phyloP scores from a whole-genome alignment of 768 basidiomycete genomes.

The Fibroporia radiculosa region DNA sequence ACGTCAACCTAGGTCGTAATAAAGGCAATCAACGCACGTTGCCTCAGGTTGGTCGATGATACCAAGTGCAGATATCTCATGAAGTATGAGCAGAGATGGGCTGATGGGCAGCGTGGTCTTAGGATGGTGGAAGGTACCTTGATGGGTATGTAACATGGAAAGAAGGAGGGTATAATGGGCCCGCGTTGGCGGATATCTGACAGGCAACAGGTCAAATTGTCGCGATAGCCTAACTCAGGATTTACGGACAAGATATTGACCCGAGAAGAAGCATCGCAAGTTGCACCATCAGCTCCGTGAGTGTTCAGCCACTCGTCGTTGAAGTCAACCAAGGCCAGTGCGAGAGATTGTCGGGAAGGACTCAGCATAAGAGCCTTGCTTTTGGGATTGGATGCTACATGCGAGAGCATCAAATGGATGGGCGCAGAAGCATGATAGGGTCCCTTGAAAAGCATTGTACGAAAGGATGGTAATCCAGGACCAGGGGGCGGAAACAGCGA shows the following conservation, averaged over 20 bases:
- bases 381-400: conserved; percentile 26
- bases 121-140: conserved; percentile 17
- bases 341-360: conserved; percentile 41
- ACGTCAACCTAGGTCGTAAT: not conserved
- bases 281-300: conserved; percentile 23
- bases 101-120: conserved; percentile 29
- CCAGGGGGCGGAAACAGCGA: conserved; percentile 36
- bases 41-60: conserved; percentile 6
- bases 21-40: conserved; percentile 14
- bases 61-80: conserved; percentile 48
- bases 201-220: not conserved
- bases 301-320: conserved; percentile 37
- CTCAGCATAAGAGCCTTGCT: conserved; percentile 41
- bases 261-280: conserved; percentile 16
- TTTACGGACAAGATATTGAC: conserved; percentile 51
- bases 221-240: too few relatives aligned
- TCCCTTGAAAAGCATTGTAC: conserved; percentile 55
- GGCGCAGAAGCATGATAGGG: conserved; percentile 61
- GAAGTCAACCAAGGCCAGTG: conserved; percentile 33
- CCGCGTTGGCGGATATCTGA: conserved; percentile 48
- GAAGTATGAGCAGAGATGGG: conserved; percentile 50
- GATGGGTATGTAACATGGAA: conserved; percentile 36
- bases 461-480: conserved; percentile 46
- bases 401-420: conserved; percentile 56
- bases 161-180: conserved; percentile 48